Evolutionary conservation across 805 yeast genomes (phyloP), one percentile per base, ranked within the genome.

Genomic region (Zygosaccharomyces siamensis): DNA sequence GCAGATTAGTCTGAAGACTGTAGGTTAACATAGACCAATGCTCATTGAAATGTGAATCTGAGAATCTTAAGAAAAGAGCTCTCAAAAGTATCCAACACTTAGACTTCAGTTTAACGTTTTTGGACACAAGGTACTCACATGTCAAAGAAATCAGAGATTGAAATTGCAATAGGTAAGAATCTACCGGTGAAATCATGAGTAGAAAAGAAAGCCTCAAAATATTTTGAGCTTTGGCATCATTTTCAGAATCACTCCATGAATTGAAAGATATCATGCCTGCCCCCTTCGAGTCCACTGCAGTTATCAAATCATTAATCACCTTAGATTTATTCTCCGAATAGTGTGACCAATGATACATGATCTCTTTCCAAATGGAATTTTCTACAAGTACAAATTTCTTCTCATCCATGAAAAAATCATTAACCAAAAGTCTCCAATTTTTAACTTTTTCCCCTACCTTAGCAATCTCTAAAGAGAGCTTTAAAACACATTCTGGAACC

Each of bases 21-120:
- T 84, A 82, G 31, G 80, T 75, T 10, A 89, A 73, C 31, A 78
- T 61, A 2, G 83, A 75, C 95, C 96, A 89, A 47, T 80, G 70
- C 8, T 86, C 79, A 8, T 77, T 68, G 42, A 90, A 70, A 59
- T 86, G 89, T 16, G 79, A 66, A 39, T 79, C 81, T 21, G 82
- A 77, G 51, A 82, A 84, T 51, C 76, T 78, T 53, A 89, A 60
- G 2, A 84, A 64, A 8, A 89, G 65, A 0, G 82, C 84, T 46
- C 98, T 73, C 37, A 92, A 59, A 26, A 88, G 68, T 7, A 78
- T 58, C 56, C 80, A 78, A 49, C 76, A 55, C 7, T 54, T 57
- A 2, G 64, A 53, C 28, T 62, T 56, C 7, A 69, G 46, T 7
- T 57, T 55, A 3, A 55, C 46, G 11, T 63, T 60, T 14, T 65